phyloP scores from a whole-genome alignment of 495 filamentous ascomycete species.

The Talaromyces wortmannii region DNA sequence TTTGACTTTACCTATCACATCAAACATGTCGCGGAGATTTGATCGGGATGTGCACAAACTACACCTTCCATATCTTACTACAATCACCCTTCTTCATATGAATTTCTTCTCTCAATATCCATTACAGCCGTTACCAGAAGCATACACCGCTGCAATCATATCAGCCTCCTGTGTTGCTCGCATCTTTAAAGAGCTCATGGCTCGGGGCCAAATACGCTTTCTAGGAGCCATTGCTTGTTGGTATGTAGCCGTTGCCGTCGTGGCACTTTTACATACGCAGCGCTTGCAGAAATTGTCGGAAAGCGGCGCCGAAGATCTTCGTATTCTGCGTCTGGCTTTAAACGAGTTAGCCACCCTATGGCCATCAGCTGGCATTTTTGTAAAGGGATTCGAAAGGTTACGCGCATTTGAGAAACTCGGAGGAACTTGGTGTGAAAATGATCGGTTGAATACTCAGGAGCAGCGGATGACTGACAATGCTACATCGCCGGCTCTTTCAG shows the following conservation, averaged over 20 bases:
- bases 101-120: too few species aligned
- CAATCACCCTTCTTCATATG: slow-evolving; percentile 26
- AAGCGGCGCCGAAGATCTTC: slow-evolving; percentile 21
- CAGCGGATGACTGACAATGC: too few species aligned
- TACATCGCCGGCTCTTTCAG: too few species aligned
- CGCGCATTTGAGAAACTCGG: too few species aligned
- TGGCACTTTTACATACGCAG: slow-evolving; percentile 23
- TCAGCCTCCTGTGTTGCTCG: slow-evolving; percentile 27
- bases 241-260: slow-evolving; percentile 28
- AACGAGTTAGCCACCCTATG: slow-evolving; percentile 12
- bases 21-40: slow-evolving; percentile 16
- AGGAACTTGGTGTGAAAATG: too few species aligned
- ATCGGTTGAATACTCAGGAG: too few species aligned
- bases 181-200: slow-evolving; percentile 24
- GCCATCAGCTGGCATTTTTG: too few species aligned
- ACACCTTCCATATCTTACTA: slow-evolving; percentile 26
- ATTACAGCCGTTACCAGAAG: too few species aligned
- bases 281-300: slow-evolving; percentile 17
- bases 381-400: too few species aligned
- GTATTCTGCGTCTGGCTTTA: slow-evolving; percentile 17
- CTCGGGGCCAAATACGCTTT: slow-evolving; percentile 22
- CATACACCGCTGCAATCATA: slow-evolving; percentile 25
- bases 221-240: slow-evolving; percentile 29
- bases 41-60: slow-evolving; percentile 29
- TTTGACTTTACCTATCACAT: slow-evolving; percentile 20